Base-by-base conservation (phyloP, 1,284 basidiomycete species). In the Pyrrhoderma noxium region DNA sequence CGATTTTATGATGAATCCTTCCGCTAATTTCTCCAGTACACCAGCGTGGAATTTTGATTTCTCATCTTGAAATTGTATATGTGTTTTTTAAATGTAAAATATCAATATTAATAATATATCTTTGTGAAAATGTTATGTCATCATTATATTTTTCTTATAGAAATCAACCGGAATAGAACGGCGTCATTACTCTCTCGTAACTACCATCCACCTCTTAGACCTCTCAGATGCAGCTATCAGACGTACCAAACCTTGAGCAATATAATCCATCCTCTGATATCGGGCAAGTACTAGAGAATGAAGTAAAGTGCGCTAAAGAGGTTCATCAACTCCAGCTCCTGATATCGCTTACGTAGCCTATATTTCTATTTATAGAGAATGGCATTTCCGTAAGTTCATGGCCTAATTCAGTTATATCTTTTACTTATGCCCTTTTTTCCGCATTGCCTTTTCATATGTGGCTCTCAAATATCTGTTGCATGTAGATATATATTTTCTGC, bases 401-500 rank as follows among this genome's bases (percentile, higher is more conserved):
- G 5, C 27, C 11, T 5, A 31, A 31, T 11, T 11, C 11, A 31
- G 11, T 31, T 31, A 5, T 31, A 5, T 31, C 27, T 11, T 5
- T 31, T 11, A 31, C 27, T 5, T 5, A 31, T 5, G 11, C 27
- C 11, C 27, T 11, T 31, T 43, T 8, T 13, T 21, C 44, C 38
- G 16, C 16, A 8, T 21, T 14, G 45, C 13, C 23, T 8, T 38
- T 42, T 49, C 22, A 43, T 37, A 45, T 45, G 42, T 31, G 5
- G 7, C 27, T 5, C 11, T 31, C 27, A 31, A 31, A 31, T n/a
- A 41, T 23, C 36, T 18, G 35, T 53, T 35, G 8, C 41, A 19
- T 43, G 36, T 56, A 85, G 83, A 88, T 60, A 87, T 88, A 34
- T 87, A 88, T 65, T 88, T 87, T 63, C 77, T 79, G 57, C 84